Conservation (phyloP, 2,329 filamentous ascomycete genomes). For the Furcasterigmium furcatum region DNA sequence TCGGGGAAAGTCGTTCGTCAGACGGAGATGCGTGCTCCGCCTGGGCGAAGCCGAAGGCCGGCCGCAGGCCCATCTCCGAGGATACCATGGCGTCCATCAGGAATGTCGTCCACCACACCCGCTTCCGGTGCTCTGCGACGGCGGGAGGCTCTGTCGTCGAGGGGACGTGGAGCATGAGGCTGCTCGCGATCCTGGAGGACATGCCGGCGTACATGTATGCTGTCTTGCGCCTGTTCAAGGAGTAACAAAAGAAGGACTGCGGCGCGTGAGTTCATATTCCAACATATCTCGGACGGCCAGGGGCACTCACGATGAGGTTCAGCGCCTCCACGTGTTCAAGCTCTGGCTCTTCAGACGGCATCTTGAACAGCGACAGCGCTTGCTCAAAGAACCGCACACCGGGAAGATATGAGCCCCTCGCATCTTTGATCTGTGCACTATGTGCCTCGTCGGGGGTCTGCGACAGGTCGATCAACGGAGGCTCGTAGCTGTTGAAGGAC, state of each 20-base stretch:
- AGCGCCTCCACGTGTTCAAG: constrained; percentile 9
- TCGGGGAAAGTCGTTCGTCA: neutral
- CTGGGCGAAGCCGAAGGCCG: constrained; percentile 1
- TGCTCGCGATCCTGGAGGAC: constrained; percentile 7
- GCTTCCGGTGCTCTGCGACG: constrained; percentile 5
- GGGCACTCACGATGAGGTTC: constrained; percentile 1
- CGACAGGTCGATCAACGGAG: neutral
- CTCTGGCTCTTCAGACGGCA: constrained; percentile 7
- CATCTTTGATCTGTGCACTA: neutral
- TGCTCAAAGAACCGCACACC: constrained; percentile 12
- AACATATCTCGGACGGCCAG: neutral
- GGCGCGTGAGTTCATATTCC: neutral
- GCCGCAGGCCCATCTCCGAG: constrained; percentile 7
- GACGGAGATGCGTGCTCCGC: constrained; percentile 6
- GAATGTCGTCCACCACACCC: constrained; percentile 12
- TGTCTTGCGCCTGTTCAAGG: constrained; percentile 10
- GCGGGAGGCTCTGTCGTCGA: neutral
- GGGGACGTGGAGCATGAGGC: constrained; percentile 1
- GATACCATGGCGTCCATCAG: constrained; percentile 11
- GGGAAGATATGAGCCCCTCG: neutral
- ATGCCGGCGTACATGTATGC: constrained; percentile 11
- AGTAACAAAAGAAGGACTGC: constrained; percentile 13
- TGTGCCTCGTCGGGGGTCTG: neutral
- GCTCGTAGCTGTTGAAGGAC: constrained; percentile 6
- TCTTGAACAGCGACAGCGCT: constrained; percentile 8